Evolutionary conservation across 192 early-diverging fungal species (phyloP).

Genomic region (Pilobolus umbonatus): DNA sequence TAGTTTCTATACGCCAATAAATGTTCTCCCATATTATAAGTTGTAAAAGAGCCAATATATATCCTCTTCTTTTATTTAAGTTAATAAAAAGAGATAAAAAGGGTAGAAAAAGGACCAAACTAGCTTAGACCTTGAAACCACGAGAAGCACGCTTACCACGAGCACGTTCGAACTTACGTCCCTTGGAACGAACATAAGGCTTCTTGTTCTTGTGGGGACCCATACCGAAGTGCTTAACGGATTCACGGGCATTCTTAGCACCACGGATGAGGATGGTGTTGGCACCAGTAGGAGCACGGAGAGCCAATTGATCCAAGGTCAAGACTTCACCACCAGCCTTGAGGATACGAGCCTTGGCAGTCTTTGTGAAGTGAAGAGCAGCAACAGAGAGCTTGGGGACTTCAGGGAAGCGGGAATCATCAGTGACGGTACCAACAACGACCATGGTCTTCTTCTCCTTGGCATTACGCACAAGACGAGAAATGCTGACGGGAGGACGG

Average conservation of each 20-base stretch:
- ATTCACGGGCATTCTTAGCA: slow-evolving; percentile 90
- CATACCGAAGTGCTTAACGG: slow-evolving; percentile 98
- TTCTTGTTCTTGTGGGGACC: slow-evolving; percentile 40
- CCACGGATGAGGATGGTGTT: slow-evolving; percentile 95
- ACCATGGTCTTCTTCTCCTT: slow-evolving; percentile 88
- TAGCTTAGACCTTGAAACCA: slow-evolving; percentile 88
- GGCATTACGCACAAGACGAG: slow-evolving; percentile 78
- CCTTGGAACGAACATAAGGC: slow-evolving; percentile 98
- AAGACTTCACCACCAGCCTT: slow-evolving; percentile 98
- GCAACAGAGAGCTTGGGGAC: slow-evolving; percentile 94
- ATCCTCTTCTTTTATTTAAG: no score
- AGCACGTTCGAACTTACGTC: slow-evolving; percentile 99
- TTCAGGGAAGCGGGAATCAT: slow-evolving; percentile 89
- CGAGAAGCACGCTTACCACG: slow-evolving; percentile 99
- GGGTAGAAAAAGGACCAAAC: neutral
- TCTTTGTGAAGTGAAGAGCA: slow-evolving; percentile 93
- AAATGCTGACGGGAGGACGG: slow-evolving; percentile 91
- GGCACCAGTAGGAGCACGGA: slow-evolving; percentile 95
- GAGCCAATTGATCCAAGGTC: slow-evolving; percentile 98
- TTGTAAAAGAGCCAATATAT: no score
- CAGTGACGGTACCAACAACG: slow-evolving; percentile 94
- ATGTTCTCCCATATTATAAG: no score
- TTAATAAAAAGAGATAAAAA: neutral
- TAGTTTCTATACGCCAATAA: no score
- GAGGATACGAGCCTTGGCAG: slow-evolving; percentile 95